Evolutionary conservation across 208 protist species (phyloP), one percentile per base, ranked within the genome.

Genomic region (Trypanosoma scelopori): DNA sequence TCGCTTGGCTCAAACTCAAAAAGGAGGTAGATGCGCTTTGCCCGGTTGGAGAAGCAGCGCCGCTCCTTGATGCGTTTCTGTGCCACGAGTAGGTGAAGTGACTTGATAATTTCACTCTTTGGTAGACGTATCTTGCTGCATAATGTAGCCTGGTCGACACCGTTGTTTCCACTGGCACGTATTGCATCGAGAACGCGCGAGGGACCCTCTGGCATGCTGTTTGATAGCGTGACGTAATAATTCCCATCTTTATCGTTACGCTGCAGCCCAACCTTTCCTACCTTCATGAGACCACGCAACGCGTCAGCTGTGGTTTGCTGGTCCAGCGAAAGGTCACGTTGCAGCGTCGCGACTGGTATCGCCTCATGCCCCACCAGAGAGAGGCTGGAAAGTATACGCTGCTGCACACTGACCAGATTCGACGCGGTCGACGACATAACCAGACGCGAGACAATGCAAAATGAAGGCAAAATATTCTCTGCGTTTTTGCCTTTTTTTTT

Each of bases 21-120:
- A 1, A 95, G 78, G 5, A 92, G 66, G 70, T 92, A 95, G 42
- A 95, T 82, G 25, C 79, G 74, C 62, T 91, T 88, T n/a, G 90
- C 83, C 0, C 82, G 76, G 56, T 93, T 95, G 15, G 83, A 87
- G 56, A 89, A 88, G 65, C 77, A 87, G 63, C 89, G 85, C 12
- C 78, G 78, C 69, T 91, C 84, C 65, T 92, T 78, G 30, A 95
- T 93, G 13, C 82, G 65, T 27, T 79, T 76, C 45, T 92, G 72
- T 4, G 67, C 51, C 11, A 79, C 43, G n/a, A 95, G 70, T 23
- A 79, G 45, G 0, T 79, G 53, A 3, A 95, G 48, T 1, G 83
- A 71, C 65, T 95, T 95, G 25, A 74, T 59, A 7, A 95, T 70
- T 69, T 95, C 86, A 28, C 63, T 71, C 58, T 87, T 85, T 15